These are phyloP conservation scores for Ceratobasidium sp. DNA, from an alignment of 1,284 basidiomycete genomes.

Conservation along the genomic window DNA sequence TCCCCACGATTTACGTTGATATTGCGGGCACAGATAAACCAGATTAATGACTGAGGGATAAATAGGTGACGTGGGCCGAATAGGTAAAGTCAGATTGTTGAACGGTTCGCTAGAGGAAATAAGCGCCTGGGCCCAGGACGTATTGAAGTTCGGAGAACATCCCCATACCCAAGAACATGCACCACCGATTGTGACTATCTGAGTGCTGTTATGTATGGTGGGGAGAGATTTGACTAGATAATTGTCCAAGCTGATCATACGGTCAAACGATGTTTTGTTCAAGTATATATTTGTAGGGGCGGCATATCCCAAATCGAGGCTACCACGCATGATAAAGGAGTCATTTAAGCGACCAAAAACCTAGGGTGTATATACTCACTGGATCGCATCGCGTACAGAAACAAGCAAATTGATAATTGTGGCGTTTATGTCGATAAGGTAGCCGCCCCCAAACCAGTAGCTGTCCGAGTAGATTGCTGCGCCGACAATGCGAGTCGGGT, in stretches of 20 bases:
- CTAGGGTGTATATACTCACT: conserved; percentile 5
- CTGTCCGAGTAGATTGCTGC: background rate
- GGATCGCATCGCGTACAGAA: conserved; percentile 10
- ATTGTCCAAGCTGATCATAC: background rate
- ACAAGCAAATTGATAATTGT: background rate
- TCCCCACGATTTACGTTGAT: background rate
- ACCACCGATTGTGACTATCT: background rate
- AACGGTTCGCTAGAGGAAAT: background rate
- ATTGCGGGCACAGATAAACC: conserved; percentile 24
- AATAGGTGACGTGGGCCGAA: background rate
- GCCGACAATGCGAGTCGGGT: background rate
- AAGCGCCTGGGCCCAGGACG: background rate
- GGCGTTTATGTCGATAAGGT: background rate
- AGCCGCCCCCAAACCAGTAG: background rate
- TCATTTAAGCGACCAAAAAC: background rate
- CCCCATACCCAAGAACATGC: conserved; percentile 7
- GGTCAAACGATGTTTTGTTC: background rate
- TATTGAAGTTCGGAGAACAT: background rate
- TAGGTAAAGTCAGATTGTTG: conserved; percentile 11
- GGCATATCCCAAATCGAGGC: conserved; percentile 6
- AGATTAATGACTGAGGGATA: conserved; percentile 18
- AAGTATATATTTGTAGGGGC: background rate
- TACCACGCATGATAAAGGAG: background rate
- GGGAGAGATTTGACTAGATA: background rate
- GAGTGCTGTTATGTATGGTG: too few relatives aligned